Base-by-base conservation (phyloP, 129 eudicot genomes). In the Pittosporum tobira region DNA sequence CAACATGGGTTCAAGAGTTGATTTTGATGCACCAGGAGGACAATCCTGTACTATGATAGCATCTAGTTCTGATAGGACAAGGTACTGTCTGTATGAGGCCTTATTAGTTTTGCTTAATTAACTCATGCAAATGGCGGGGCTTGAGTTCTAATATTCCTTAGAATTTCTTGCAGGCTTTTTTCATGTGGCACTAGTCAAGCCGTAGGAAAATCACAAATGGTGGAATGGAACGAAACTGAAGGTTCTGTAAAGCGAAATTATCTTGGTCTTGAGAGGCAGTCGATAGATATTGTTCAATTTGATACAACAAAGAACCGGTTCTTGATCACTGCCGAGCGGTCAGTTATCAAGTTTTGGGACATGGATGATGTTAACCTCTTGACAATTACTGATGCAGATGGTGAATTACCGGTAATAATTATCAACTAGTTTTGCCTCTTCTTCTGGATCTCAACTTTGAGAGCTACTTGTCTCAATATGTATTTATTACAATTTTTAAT, bases 331-430 rank as follows among this genome's bases (percentile, higher is more conserved):
- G 96, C 94, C 1, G 88, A 83, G 52, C 88, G 83, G 48, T 75
- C 55, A 59, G 62, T 21, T 27, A 50, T 87, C 42, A 87, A 87
- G 75, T 74, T 69, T 47, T 87, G 96, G 96, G 85, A 83, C 70
- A 75, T 87, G 70, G 88, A 87, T 77, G 73, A 71, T 64, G 62
- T 53, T 46, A 70, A 77, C 28, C 75, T 80, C 50, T 48, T 83
- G 48, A 63, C 49, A 9, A 64, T 51, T 53, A 68, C 61, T 22
- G 81, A 78, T 61, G 83, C 88, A 15, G 88, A 75, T 15, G 96
- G 88, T 21, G 88, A 88, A 74, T 83, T 87, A 54, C 94, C 94
- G 74, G 96, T 85, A 82, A 63, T 36, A 50, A n/a, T n/a, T n/a
- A n/a, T n/a, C n/a, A n/a, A 48, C 65, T 20, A 42, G 14, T 45